Percentiles rank a stretch among this genome's conserved stretches.
Conservation (phyloP, 352 stramenopile species). For the Globisporangium polare region DNA sequence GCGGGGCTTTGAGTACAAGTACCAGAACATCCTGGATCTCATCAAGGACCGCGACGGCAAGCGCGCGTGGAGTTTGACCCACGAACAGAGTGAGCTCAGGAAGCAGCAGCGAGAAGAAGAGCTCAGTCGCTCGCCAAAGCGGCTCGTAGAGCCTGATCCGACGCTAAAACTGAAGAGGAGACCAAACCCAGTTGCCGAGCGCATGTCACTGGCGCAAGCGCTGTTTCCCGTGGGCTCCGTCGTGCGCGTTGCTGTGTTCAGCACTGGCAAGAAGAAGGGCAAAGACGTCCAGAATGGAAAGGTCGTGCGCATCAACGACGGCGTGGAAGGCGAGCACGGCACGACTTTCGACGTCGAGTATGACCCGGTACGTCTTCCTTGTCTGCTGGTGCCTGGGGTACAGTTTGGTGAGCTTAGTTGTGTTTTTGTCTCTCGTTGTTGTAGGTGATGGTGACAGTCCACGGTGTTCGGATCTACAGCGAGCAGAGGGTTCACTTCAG, state of each 20-base stretch:
- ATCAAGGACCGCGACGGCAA: conserved; percentile 61
- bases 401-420: not conserved
- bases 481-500: conserved; percentile 20
- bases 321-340: conserved; percentile 8
- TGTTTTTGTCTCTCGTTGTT: not conserved
- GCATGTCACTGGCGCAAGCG: conserved; percentile 28
- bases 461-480: conserved; percentile 26
- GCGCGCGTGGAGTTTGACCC: conserved; percentile 53
- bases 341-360: conserved; percentile 52
- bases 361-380: conserved; percentile 18
- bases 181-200: conserved; percentile 1
- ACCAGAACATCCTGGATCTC: conserved; percentile 63
- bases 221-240: conserved; percentile 39
- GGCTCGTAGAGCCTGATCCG: no score
- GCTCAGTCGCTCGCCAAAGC: not conserved
- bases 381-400: not conserved
- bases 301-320: conserved; percentile 29
- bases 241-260: conserved; percentile 30
- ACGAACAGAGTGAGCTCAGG: conserved; percentile 27
- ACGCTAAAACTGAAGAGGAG: not conserved
- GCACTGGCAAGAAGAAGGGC: conserved; percentile 11
- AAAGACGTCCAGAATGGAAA: conserved; percentile 21
- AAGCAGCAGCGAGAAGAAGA: not conserved
- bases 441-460: conserved; percentile 15
- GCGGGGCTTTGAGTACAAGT: conserved; percentile 63